Evolutionary conservation across 768 basidiomycete genomes (phyloP), one percentile per base, ranked within the genome.

Genomic region (Punctularia strigosozonata): DNA sequence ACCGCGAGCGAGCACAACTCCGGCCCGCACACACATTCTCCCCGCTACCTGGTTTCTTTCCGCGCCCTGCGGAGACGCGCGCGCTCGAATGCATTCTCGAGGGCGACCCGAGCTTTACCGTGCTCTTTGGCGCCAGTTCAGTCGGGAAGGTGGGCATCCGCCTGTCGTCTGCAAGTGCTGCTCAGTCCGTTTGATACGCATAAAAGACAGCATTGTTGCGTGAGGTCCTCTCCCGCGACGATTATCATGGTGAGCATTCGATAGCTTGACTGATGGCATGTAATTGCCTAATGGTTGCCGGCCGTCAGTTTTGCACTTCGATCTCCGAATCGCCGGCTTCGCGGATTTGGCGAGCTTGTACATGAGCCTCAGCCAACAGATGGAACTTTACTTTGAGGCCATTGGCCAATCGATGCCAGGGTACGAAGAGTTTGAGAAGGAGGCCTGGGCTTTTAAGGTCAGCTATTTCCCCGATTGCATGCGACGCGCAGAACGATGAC

Each of bases 251-350:
- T n/a, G n/a, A n/a, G n/a, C n/a, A n/a, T n/a, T n/a, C n/a, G n/a
- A n/a, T n/a, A n/a, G n/a, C n/a, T n/a, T n/a, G n/a, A n/a, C n/a
- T n/a, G n/a, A n/a, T n/a, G n/a, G n/a, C n/a, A n/a, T n/a, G n/a
- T n/a, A n/a, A n/a, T n/a, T n/a, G n/a, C n/a, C n/a, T n/a, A n/a
- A n/a, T n/a, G n/a, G n/a, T n/a, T n/a, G n/a, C n/a, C n/a, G n/a
- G n/a, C n/a, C n/a, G n/a, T n/a, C n/a, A n/a, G n/a, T 88, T 39
- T 68, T 88, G 35, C 80, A 86, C 50, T 84, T 89, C 46, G 85
- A 89, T 55, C 65, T 90, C 31, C 75, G 85, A 4, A 85, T 88
- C 36, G 73, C 86, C 3, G 85, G 84, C 0, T 89, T 89, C 49
- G 83, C 84, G 2, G 86, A 88, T 50, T 64, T 89, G 8, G 60